Evolutionary conservation across 1,284 basidiomycete species (phyloP), one percentile per base, ranked within the genome.

Genomic region (Tilletia indica): DNA sequence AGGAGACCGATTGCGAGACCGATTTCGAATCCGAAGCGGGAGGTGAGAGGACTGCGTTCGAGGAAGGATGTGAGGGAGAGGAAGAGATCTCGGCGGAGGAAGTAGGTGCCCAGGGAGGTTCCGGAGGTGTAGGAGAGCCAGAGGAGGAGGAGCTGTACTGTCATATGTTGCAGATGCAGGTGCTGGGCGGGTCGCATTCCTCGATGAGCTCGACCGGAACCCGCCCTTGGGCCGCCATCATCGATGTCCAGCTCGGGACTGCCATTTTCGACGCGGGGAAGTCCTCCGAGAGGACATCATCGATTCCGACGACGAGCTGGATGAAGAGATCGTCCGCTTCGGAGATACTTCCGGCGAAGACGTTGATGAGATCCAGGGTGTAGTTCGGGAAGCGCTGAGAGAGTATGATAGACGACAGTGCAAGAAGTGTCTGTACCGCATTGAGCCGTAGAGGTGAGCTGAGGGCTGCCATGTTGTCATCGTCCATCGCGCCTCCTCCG

Each of bases 261-360:
- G 31, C n/a, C 61, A 39, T 42, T n/a, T 25, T 58, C 61, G 34
- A 39, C 61, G 31, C 34, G 19, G 9, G 61, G 21, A 64, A 64
- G 61, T 64, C 61, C 39, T 64, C 61, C 3, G 61, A 38, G 3
- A 64, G n/a, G 61, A 64, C 61, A 39, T 64, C 61, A 21, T 64
- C 61, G 61, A 64, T 64, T 19, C 61, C 61, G 38, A 42, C 61
- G 34, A 64, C 61, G 34, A 64, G 61, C 61, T 64, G 61, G 61
- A 64, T 64, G 61, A 64, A 64, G 6, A 64, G 36, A 38, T 64
- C 61, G 34, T 64, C 61, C 34, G 61, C 61, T 21, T 64, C 61
- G 11, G 61, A 64, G 34, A 64, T 64, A 34, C 61, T 64, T 25
- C 61, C 61, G 19, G 61, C 61, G 36, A 64, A 19, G 31, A 64